Evolutionary conservation across 306 rosid species (phyloP).

Genomic region (Casuarina cunninghamiana): DNA sequence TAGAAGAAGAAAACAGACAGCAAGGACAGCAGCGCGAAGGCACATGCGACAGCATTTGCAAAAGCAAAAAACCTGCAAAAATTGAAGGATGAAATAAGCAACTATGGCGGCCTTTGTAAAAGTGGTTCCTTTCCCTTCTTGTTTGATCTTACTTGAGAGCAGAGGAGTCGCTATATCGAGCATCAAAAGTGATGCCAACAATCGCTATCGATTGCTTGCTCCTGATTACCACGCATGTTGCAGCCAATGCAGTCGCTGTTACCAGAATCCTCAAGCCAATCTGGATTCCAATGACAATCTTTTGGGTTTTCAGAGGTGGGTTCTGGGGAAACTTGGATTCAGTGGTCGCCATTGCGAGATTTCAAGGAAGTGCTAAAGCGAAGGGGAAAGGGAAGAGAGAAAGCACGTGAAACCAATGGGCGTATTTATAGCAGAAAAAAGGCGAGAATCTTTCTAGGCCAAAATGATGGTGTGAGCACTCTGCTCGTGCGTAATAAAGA

Average conservation of each 20-base stretch:
- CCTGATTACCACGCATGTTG: slow-evolving; percentile 41
- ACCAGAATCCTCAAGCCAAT: slow-evolving; percentile 35
- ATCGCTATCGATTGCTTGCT: slow-evolving; percentile 37
- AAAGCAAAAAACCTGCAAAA: slow-evolving; percentile 47
- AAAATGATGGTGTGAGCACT: slow-evolving; percentile 3
- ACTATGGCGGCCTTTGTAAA: neutral
- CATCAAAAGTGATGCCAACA: slow-evolving; percentile 38
- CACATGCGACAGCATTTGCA: slow-evolving; percentile 51
- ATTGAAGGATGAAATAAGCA: neutral
- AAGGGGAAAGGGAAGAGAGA: slow-evolving; percentile 11
- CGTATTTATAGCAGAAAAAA: slow-evolving; percentile 36
- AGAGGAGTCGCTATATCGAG: slow-evolving; percentile 48
- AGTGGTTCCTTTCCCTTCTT: neutral
- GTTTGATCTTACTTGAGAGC: slow-evolving; percentile 27
- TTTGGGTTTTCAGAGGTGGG: slow-evolving; percentile 26
- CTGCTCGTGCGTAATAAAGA: neutral
- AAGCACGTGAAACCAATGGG: slow-evolving; percentile 22
- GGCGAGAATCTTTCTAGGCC: slow-evolving; percentile 17
- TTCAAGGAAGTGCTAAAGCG: neutral
- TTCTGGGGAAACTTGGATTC: slow-evolving; percentile 33
- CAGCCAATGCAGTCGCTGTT: slow-evolving; percentile 33
- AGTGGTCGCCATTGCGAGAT: slow-evolving; percentile 26
- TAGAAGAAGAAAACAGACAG: slow-evolving; percentile 22
- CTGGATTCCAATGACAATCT: slow-evolving; percentile 32
- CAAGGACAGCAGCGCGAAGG: slow-evolving; percentile 31